A percentile compares a stretch with the other conserved stretches of the same genome.
phyloP scores from a whole-genome alignment of 140 eudicot genomes.

The Flaveria floridana region DNA sequence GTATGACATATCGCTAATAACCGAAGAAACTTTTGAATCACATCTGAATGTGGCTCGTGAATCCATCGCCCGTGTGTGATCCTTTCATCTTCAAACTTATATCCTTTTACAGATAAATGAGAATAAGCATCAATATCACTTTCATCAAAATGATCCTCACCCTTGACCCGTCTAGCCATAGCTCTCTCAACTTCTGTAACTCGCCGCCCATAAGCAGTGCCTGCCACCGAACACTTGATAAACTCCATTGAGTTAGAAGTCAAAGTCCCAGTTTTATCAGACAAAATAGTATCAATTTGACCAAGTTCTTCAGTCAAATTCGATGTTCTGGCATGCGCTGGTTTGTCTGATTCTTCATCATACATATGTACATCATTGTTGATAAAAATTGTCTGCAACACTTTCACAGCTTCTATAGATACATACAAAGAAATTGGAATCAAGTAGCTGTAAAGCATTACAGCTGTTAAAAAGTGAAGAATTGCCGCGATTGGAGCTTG shows the following conservation, averaged over 20 bases:
- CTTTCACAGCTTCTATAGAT: slow-evolving; percentile 61
- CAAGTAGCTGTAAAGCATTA: slow-evolving; percentile 71
- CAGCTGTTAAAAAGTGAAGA: slow-evolving; percentile 61
- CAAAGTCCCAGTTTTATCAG: slow-evolving; percentile 70
- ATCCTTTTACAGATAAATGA: slow-evolving; percentile 49
- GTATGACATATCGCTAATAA: slow-evolving; percentile 62
- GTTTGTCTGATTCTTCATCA: slow-evolving; percentile 62
- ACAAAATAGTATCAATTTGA: slow-evolving; percentile 62
- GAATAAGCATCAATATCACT: neutral
- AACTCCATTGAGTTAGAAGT: slow-evolving; percentile 72
- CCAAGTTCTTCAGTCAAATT: slow-evolving; percentile 70
- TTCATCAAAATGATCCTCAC: slow-evolving; percentile 33
- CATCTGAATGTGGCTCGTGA: slow-evolving; percentile 45
- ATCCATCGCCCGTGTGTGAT: slow-evolving; percentile 53
- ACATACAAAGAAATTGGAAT: slow-evolving; percentile 79
- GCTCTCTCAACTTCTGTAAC: slow-evolving; percentile 62
- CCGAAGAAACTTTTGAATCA: slow-evolving; percentile 53
- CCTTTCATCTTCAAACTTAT: slow-evolving; percentile 58
- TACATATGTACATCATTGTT: slow-evolving; percentile 59
- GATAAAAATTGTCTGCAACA: slow-evolving; percentile 58
- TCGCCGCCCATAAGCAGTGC: slow-evolving; percentile 58
- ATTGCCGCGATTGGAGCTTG: slow-evolving; percentile 68
- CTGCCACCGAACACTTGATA: slow-evolving; percentile 57
- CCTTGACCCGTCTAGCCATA: slow-evolving; percentile 41
- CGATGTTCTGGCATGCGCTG: slow-evolving; percentile 62